phyloP scores from a whole-genome alignment of 139 green algal genomes.

The Closterium sp. region DNA sequence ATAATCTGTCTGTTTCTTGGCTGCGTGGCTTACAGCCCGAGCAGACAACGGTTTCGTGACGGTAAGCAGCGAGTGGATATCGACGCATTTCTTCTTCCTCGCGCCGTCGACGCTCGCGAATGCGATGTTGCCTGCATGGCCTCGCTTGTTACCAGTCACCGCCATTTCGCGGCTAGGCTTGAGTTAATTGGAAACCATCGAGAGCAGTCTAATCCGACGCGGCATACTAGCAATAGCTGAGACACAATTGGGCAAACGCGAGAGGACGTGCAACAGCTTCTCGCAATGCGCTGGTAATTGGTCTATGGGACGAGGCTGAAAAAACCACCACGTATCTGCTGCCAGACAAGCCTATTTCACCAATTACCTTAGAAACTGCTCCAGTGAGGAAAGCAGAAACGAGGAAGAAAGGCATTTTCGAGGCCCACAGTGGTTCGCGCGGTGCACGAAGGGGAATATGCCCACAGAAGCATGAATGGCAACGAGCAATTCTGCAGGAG shows the following conservation, averaged over 20 bases:
- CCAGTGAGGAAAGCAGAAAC: too few relatives aligned
- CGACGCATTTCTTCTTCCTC: neutral
- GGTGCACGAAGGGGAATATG: too few relatives aligned
- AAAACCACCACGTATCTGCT: neutral
- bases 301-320: neutral
- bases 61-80: neutral
- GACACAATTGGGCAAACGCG: neutral
- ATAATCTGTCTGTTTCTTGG: neutral
- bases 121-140: neutral
- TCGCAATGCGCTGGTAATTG: neutral
- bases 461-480: too few relatives aligned
- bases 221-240: neutral
- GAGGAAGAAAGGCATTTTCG: too few relatives aligned
- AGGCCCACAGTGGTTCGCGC: too few relatives aligned
- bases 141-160: neutral
- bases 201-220: neutral
- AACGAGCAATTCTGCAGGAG: too few relatives aligned
- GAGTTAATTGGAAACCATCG: neutral
- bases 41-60: neutral
- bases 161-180: neutral
- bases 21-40: neutral
- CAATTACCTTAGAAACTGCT: neutral
- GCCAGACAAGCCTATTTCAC: neutral
- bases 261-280: neutral
- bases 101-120: neutral